These are phyloP conservation scores for Amanita muscaria DNA, from an alignment of 768 basidiomycete genomes.

Conservation along the genomic window DNA sequence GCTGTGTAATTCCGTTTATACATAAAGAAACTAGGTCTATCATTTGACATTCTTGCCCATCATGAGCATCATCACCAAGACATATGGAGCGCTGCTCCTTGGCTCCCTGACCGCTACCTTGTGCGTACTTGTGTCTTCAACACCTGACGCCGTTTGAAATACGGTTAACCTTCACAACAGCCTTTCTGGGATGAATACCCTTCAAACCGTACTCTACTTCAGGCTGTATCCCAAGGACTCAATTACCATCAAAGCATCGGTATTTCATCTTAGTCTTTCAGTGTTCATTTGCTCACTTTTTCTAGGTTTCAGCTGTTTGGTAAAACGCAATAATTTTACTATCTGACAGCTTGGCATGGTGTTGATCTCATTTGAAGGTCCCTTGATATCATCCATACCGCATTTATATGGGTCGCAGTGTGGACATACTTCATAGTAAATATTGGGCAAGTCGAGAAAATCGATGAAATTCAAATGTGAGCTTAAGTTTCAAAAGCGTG, in stretches of 20 bases:
- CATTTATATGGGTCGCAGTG: slow-evolving; percentile 18
- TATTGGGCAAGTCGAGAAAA: slow-evolving; percentile 12
- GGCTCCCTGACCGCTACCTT: slow-evolving; percentile 29
- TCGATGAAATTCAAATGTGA: slow-evolving; percentile 16
- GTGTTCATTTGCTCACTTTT: background rate
- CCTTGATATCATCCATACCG: slow-evolving; percentile 19
- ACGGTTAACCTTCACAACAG: slow-evolving; percentile 6
- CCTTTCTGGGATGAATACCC: slow-evolving; percentile 25
- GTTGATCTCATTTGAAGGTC: slow-evolving; percentile 10
- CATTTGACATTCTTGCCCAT: too few species aligned
- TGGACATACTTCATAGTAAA: slow-evolving; percentile 20
- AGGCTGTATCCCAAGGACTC: slow-evolving; percentile 11
- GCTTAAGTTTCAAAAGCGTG: too few species aligned
- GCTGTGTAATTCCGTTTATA: too few species aligned
- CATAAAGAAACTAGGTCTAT: too few species aligned
- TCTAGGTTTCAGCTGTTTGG: slow-evolving; percentile 4
- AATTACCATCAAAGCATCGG: slow-evolving; percentile 9
- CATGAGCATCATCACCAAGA: slow-evolving; percentile 18
- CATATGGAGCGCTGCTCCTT: slow-evolving; percentile 30
- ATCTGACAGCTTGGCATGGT: background rate
- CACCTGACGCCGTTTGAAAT: background rate
- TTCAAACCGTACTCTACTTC: slow-evolving; percentile 17
- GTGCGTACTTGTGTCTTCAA: slow-evolving; percentile 13
- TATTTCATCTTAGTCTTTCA: slow-evolving; percentile 3
- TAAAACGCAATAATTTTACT: background rate